Evolutionary conservation across 352 stramenopile genomes (phyloP).

Genomic region (Aphanomyces euteiches): DNA sequence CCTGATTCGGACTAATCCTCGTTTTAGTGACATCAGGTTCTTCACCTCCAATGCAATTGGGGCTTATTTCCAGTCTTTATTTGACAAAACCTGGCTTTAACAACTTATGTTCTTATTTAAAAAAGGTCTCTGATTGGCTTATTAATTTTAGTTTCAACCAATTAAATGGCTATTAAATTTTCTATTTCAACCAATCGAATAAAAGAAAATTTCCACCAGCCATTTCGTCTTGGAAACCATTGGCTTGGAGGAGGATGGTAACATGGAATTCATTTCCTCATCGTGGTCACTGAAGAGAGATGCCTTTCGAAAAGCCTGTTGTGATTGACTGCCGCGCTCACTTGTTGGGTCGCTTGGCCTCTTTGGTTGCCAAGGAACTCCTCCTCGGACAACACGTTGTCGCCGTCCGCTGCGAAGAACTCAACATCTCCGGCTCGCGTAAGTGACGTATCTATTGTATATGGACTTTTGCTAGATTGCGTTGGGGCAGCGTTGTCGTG

Average conservation of each 20-base stretch:
- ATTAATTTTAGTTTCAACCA: slow-evolving; percentile 4
- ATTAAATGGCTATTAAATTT: background rate
- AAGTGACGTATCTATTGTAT: slow-evolving; percentile 41
- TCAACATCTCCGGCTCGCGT: slow-evolving; percentile 98
- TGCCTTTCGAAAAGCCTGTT: slow-evolving; percentile 94
- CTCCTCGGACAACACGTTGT: slow-evolving; percentile 98
- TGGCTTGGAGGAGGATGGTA: background rate
- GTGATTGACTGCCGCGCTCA: slow-evolving; percentile 98
- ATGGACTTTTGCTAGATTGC: slow-evolving; percentile 28
- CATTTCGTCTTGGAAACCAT: slow-evolving; percentile 2
- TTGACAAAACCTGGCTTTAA: slow-evolving; percentile 3
- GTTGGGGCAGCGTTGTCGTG: background rate
- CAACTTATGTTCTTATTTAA: slow-evolving; percentile 8
- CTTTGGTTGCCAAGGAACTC: slow-evolving; percentile 99
- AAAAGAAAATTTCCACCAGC: background rate
- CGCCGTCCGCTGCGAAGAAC: slow-evolving; percentile 97
- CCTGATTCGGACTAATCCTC: no score
- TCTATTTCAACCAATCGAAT: background rate
- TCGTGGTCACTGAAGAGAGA: slow-evolving; percentile 57
- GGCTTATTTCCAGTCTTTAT: background rate
- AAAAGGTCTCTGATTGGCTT: background rate
- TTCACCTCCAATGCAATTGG: no score
- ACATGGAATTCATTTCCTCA: slow-evolving; percentile 65
- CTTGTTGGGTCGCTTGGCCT: slow-evolving; percentile 96
- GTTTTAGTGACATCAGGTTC: background rate